Base-by-base conservation (phyloP, 345 rosid species). In the Corymbia maculata region DNA sequence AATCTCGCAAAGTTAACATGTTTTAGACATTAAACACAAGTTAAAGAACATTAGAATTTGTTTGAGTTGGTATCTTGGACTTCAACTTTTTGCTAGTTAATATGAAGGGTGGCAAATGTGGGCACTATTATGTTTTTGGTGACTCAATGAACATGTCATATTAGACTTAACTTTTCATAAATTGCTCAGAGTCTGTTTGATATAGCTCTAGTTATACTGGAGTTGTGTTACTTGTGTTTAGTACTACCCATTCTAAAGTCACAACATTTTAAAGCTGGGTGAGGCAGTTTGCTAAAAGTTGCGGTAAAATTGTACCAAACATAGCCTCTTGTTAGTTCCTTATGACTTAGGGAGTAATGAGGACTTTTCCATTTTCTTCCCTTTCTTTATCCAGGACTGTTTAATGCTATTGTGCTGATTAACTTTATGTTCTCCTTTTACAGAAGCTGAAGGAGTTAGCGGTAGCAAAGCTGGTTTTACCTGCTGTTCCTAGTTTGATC, bases 381-480 rank as follows among this genome's bases (percentile, higher is more conserved):
- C 13, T 26, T 57, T 66, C 32, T 53, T 66, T 49, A 26, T 26
- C 51, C 51, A 50, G 13, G 45, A 59, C 53, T 86, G 52, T 86
- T 44, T 42, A 13, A 45, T 19, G 68, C 57, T 44, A 57, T 26
- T 88, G 86, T 49, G 45, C 14, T 88, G 57, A 28, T 86, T 50
- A 66, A 47, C 52, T 47, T 68, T 30, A 47, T 55, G 51, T 42
- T 52, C 79, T n/a, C 50, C 85, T 53, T 90, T 87, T 89, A 55
- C 91, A 93, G 94, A 92, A 92, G 89, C 94, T 97, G 30, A 70
- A 26, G 61, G 89, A 86, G 87, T 68, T 94, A 79, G 95, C 94
- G 49, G 94, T 95, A 24, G 88, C 91, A 91, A 92, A 93, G 88
- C 87, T 95, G 79, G 53, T 92, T 85, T 87, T 95, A 66, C 96